phyloP scores from a whole-genome alignment of 176 grass and related monocot genomes.

The Saccharum spontaneum region DNA sequence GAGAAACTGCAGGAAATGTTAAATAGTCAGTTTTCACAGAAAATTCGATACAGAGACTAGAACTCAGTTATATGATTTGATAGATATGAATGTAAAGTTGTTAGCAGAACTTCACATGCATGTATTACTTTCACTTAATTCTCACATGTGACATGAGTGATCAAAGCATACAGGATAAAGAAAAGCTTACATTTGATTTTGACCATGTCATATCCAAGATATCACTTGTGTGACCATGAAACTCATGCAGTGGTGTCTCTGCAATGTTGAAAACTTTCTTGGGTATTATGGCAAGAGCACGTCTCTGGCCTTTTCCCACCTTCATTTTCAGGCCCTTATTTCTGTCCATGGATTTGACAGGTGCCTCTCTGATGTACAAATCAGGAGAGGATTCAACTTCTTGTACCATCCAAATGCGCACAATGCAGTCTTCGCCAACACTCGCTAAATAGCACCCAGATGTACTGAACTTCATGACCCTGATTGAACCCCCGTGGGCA shows the following conservation, averaged over 20 bases:
- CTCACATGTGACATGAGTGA: not conserved
- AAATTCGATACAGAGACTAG: not conserved
- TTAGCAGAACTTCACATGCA: not conserved
- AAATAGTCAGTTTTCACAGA: not conserved
- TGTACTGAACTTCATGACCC: slow-evolving; percentile 63
- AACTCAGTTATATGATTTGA: not conserved
- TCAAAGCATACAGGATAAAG: not conserved
- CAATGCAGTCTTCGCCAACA: slow-evolving; percentile 62
- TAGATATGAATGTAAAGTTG: not conserved
- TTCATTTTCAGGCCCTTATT: slow-evolving; percentile 34
- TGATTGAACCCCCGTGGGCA: slow-evolving; percentile 71
- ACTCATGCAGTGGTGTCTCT: slow-evolving; percentile 63
- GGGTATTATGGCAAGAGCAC: slow-evolving; percentile 57
- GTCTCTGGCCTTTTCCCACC: slow-evolving; percentile 9
- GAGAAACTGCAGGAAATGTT: slow-evolving; percentile 46
- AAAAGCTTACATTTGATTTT: slow-evolving; percentile 62
- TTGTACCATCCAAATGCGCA: slow-evolving; percentile 66
- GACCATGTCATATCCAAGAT: slow-evolving; percentile 87
- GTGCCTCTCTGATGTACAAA: slow-evolving; percentile 32
- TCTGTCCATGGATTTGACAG: slow-evolving; percentile 29
- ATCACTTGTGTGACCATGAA: slow-evolving; percentile 60
- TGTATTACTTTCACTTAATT: not conserved
- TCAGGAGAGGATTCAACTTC: slow-evolving; percentile 51
- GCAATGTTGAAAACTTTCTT: slow-evolving; percentile 57
- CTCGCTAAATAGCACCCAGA: slow-evolving; percentile 63